A percentile compares a stretch with the other conserved stretches of the same genome.
These are phyloP conservation scores for Nicotiana benthamiana DNA, from an alignment of 257 asterid genomes.

Conservation along the genomic window DNA sequence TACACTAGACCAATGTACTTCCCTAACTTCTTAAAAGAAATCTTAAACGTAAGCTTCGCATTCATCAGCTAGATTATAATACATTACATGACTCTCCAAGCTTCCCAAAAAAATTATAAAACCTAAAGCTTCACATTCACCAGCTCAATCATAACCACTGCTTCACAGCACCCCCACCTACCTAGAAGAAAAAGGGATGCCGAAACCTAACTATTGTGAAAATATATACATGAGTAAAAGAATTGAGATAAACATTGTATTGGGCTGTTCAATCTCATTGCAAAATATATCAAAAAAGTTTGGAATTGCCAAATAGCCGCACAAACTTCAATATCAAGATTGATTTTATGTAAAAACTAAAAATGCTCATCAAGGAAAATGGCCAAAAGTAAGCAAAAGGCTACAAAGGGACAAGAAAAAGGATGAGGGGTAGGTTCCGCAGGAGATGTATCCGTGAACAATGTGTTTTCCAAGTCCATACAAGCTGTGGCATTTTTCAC, in stretches of 20 bases:
- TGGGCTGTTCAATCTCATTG: not conserved
- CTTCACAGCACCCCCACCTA: not conserved
- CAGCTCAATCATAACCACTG: not conserved
- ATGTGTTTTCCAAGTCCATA: not conserved
- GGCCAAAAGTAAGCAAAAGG: not conserved
- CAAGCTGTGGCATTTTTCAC: constrained; percentile 4
- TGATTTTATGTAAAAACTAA: not conserved
- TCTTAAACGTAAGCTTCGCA: not conserved
- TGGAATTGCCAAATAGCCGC: constrained; percentile 1
- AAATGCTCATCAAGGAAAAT: not conserved
- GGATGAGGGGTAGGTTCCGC: not conserved
- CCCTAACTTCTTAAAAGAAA: no score
- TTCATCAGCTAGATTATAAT: not conserved
- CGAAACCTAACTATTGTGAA: not conserved
- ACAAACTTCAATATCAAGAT: not conserved
- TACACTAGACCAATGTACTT: no score
- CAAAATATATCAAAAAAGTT: not conserved
- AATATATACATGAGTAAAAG: not conserved
- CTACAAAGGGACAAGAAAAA: not conserved
- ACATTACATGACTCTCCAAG: not conserved
- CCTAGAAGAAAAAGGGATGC: not conserved
- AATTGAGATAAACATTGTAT: not conserved
- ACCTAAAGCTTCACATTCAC: not conserved
- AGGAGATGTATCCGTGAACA: not conserved
- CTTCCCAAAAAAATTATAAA: not conserved